Evolutionary conservation across 2,329 filamentous ascomycete genomes (phyloP).

Genomic region (Penicillium italicum): DNA sequence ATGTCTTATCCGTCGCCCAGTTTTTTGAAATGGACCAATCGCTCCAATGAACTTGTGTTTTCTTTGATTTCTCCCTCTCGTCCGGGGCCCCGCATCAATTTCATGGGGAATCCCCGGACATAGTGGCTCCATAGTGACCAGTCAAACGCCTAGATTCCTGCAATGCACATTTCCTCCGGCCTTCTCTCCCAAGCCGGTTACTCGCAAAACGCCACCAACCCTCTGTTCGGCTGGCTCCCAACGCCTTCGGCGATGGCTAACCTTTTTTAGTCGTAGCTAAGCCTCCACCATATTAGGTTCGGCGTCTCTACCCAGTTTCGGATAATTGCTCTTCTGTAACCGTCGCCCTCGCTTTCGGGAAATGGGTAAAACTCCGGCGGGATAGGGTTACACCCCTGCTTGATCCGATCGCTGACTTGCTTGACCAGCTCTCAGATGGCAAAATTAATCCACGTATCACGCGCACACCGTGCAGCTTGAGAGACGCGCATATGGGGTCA

Average conservation of each 20-base stretch:
- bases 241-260: not conserved
- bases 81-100: conserved; percentile 2
- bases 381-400: not conserved
- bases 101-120: not conserved
- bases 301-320: not conserved
- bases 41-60: not conserved
- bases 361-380: not conserved
- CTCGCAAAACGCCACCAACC: not conserved
- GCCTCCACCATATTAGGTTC: not conserved
- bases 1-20: not conserved
- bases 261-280: not conserved
- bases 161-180: not conserved
- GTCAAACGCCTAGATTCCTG: not conserved
- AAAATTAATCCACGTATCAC: conserved; percentile 8
- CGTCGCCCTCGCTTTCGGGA: not conserved
- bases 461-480: not conserved
- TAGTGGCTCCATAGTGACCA: not conserved
- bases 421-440: not conserved
- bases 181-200: not conserved
- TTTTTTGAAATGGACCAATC: no score
- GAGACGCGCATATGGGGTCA: not conserved
- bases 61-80: not conserved
- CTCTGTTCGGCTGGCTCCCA: not conserved
- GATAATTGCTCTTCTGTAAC: not conserved
- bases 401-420: not conserved